Conservation (phyloP, 306 rosid genomes). For the Quercus variabilis region DNA sequence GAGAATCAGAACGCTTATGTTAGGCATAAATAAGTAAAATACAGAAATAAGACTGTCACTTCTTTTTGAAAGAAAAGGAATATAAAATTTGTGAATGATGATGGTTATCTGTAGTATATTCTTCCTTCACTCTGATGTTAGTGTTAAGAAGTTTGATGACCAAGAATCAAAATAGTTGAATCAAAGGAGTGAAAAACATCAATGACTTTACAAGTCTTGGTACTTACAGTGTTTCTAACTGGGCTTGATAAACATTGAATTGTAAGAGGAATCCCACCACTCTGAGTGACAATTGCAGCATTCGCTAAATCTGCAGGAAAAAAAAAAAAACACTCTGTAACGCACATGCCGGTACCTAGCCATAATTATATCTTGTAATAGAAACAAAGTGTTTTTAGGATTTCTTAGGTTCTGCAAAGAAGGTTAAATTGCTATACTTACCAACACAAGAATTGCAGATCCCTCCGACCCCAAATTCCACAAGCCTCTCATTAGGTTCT, state of each 20-base stretch:
- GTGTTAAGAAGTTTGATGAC: not conserved
- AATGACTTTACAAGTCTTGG: slow-evolving; percentile 11
- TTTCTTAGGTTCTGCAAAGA: not conserved
- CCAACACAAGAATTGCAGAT: slow-evolving; percentile 85
- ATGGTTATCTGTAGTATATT: not conserved
- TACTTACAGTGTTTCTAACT: slow-evolving; percentile 81
- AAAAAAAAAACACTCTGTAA: not conserved
- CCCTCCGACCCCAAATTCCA: slow-evolving; percentile 85
- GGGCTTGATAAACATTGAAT: slow-evolving; percentile 89
- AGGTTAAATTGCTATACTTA: slow-evolving; percentile 23
- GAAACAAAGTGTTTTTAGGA: not conserved
- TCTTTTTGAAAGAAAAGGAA: not conserved
- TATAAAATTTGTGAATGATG: not conserved
- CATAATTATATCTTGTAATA: not conserved
- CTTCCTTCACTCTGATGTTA: not conserved
- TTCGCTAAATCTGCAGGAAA: slow-evolving; percentile 51
- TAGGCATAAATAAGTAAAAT: not conserved
- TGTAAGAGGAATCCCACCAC: slow-evolving; percentile 68
- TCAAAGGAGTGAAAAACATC: not conserved
- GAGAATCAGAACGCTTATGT: not conserved
- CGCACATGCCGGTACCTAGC: not conserved
- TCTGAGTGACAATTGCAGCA: slow-evolving; percentile 48
- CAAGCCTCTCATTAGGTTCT: slow-evolving; percentile 86
- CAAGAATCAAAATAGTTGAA: slow-evolving; percentile 5
- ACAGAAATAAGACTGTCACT: not conserved